Evolutionary conservation across 2,329 filamentous ascomycete genomes (phyloP), one percentile per base, ranked within the genome.

Genomic region (Aspergillus ochraceoroseus): DNA sequence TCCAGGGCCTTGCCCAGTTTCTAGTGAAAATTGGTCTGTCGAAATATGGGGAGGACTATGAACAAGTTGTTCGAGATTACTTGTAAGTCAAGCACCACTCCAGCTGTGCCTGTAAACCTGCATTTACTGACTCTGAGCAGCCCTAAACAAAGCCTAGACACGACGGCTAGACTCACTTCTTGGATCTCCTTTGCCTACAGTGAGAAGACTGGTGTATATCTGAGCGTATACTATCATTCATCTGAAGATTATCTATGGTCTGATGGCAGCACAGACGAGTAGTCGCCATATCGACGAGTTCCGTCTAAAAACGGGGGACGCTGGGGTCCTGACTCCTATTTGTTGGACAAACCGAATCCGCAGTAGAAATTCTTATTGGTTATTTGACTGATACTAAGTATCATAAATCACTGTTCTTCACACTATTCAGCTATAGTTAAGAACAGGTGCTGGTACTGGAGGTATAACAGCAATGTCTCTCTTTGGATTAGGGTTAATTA

Each of bases 171-270:
- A 5, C 23, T 49, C 11, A 38, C 34, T 5, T 46, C 43, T 4
- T 52, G 47, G 47, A 32, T 52, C 12, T 52, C 49, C 1, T 52
- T 52, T 33, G 43, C 47, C 1, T 52, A 50, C 15, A 44, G 42
- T 2, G 47, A 52, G 22, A 39, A 38, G 12, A 50, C 33, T 4
- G 47, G 49, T 4, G 41, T 48, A 1, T 52, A 52, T 14, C 13
- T 52, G 11, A 50, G 47, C 22, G 34, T 48, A 5, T 50, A 52
- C 25, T 52, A 52, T 13, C 47, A 52, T 18, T 45, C 49, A 3
- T 38, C 40, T 5, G 8, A 5, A 2, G 33, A 38, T 15, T 27
- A 43, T 14, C n/a, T 29, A 11, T 38, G 34, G 40, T 12, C 17
- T 3, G 7, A 20, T n/a, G n/a, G n/a, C n/a, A n/a, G n/a, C n/a